These are phyloP conservation scores for Euptelea pleiosperma DNA, from an alignment of 164 flowering plant species.

Conservation along the genomic window DNA sequence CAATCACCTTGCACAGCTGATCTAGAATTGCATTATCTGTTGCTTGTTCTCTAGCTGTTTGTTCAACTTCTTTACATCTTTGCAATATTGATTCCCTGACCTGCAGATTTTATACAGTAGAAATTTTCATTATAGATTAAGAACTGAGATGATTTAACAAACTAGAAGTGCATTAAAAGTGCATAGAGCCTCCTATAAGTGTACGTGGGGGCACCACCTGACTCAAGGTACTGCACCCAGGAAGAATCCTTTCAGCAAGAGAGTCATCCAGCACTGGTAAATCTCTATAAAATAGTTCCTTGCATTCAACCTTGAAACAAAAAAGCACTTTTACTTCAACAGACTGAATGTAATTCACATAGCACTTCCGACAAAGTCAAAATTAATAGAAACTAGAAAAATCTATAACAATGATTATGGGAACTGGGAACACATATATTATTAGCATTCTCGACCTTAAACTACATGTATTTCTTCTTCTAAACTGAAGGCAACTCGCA, in stretches of 20 bases:
- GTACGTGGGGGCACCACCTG: conserved; percentile 43
- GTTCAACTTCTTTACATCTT: conserved; percentile 70
- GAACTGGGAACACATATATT: background rate
- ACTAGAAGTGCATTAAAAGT: background rate
- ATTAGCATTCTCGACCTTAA: no score
- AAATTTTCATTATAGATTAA: background rate
- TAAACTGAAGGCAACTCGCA: no score
- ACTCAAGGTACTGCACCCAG: conserved; percentile 70
- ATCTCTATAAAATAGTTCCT: conserved; percentile 85
- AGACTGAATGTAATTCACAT: background rate
- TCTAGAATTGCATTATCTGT: conserved; percentile 93
- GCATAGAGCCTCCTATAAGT: background rate
- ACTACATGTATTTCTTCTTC: no score
- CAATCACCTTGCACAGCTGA: conserved; percentile 65
- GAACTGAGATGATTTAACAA: background rate
- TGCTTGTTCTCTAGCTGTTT: conserved; percentile 88
- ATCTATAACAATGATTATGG: background rate
- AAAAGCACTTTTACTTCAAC: background rate
- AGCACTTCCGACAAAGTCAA: background rate
- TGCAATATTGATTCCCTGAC: conserved; percentile 61
- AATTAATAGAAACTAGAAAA: background rate
- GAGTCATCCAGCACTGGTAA: conserved; percentile 78
- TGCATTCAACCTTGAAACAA: conserved; percentile 68
- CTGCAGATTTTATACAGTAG: conserved; percentile 32
- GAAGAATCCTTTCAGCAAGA: conserved; percentile 68